These are phyloP conservation scores for Saccharomyces hybrid DNA, from an alignment of 1,139 yeast species.

Conservation along the genomic window DNA sequence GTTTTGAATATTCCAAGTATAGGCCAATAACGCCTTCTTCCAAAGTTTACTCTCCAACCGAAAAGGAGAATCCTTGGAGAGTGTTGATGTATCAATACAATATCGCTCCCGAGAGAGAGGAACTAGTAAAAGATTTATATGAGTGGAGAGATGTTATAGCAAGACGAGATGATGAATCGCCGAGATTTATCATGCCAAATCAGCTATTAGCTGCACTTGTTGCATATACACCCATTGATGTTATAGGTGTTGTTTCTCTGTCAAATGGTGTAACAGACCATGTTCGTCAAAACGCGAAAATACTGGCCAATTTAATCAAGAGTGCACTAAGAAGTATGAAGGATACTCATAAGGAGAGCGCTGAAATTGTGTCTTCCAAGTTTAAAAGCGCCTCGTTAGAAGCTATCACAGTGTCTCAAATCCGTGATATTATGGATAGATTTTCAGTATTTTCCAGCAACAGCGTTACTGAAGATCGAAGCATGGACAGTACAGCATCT, in stretches of 20 bases:
- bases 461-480: not conserved
- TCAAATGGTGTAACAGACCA: conserved; percentile 46
- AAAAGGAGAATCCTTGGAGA: conserved; percentile 50
- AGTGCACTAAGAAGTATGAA: conserved; percentile 19
- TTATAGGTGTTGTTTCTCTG: conserved; percentile 48
- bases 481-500: not conserved
- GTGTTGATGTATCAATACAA: conserved; percentile 59
- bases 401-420: not conserved
- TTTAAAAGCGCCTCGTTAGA: not conserved
- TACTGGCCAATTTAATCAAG: conserved; percentile 48
- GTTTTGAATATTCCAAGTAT: conserved; percentile 68
- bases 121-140: conserved; percentile 53
- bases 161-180: conserved; percentile 72
- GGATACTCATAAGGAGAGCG: conserved; percentile 10
- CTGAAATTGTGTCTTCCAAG: not conserved
- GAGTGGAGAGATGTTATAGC: conserved; percentile 82
- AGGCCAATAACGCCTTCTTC: conserved; percentile 41
- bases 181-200: conserved; percentile 76
- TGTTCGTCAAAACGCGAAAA: conserved; percentile 51
- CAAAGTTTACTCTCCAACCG: conserved; percentile 43
- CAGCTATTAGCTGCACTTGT: conserved; percentile 63
- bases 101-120: conserved; percentile 48
- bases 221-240: conserved; percentile 48
- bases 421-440: not conserved
- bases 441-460: not conserved